These are phyloP conservation scores for Nymphaea thermarum DNA, from an alignment of 164 flowering plant species.

Conservation along the genomic window DNA sequence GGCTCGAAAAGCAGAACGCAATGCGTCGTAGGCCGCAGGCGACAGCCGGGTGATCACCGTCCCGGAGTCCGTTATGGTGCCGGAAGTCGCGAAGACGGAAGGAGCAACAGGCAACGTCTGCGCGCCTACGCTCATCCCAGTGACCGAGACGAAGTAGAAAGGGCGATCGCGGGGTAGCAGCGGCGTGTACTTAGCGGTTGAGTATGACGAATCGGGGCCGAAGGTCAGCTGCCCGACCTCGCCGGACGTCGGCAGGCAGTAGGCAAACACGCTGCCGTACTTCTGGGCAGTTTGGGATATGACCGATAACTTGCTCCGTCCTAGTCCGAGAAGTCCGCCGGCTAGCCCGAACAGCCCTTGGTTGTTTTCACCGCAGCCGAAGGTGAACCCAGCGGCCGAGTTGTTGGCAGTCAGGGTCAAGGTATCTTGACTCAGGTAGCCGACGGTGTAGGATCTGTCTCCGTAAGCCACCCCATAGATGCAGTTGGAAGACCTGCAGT, in stretches of 20 bases:
- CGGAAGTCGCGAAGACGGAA: slow-evolving; percentile 13
- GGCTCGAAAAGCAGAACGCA: slow-evolving; percentile 24
- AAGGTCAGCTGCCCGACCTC: background rate
- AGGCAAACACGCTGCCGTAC: slow-evolving; percentile 3
- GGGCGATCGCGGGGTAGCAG: background rate
- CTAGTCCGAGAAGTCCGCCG: slow-evolving; percentile 4
- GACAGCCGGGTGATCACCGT: slow-evolving; percentile 54
- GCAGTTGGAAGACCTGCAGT: background rate
- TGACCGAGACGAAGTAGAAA: background rate
- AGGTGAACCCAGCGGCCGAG: background rate
- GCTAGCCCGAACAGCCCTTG: background rate
- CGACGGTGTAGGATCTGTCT: background rate
- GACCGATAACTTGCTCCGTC: background rate
- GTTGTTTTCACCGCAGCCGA: slow-evolving; percentile 4
- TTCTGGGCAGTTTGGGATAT: background rate
- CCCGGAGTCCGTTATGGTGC: slow-evolving; percentile 44
- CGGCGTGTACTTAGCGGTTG: background rate
- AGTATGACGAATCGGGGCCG: background rate
- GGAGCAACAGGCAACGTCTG: background rate
- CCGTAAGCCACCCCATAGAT: background rate
- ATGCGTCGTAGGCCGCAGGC: slow-evolving; percentile 24
- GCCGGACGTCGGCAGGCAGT: background rate
- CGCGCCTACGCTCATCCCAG: background rate
- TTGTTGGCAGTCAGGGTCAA: background rate
- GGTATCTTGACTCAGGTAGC: background rate